Percentiles rank a stretch among this genome's conserved stretches.
Evolutionary conservation across 768 basidiomycete genomes (phyloP).

Genomic region (Clitopilus passeckerianus): DNA sequence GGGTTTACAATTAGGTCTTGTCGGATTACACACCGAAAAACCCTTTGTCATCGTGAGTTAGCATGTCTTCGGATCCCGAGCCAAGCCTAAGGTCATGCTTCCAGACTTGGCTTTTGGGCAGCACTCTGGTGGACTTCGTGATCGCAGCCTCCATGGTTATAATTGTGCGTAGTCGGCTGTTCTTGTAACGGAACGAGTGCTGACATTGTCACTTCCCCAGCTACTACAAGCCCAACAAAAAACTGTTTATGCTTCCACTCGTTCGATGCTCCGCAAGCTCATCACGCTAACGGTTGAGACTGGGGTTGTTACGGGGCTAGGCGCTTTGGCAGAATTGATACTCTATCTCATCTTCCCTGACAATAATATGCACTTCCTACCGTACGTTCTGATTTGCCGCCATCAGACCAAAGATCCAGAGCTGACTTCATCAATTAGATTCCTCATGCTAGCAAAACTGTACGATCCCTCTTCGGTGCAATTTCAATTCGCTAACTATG

Average conservation of each 20-base stretch:
- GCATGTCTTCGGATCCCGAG: neutral
- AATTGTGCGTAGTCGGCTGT: constrained; percentile 5
- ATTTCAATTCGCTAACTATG: neutral
- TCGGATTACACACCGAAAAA: neutral
- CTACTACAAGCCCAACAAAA: constrained; percentile 1
- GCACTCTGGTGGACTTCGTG: constrained; percentile 5
- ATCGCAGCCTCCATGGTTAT: constrained; percentile 9
- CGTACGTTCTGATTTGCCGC: constrained; percentile 1
- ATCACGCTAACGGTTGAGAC: constrained; percentile 6
- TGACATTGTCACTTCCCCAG: neutral
- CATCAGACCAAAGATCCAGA: neutral
- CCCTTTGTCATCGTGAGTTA: constrained; percentile 4
- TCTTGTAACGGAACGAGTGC: neutral
- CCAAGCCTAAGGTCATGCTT: neutral
- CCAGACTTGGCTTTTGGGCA: constrained; percentile 10
- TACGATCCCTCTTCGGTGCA: neutral
- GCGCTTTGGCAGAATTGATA: constrained; percentile 1
- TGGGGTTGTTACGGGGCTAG: constrained; percentile 3
- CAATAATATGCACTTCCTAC: constrained; percentile 8
- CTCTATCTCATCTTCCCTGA: constrained; percentile 5
- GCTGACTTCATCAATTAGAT: neutral
- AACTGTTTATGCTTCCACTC: neutral
- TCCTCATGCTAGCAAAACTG: constrained; percentile 7
- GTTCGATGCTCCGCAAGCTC: constrained; percentile 1
- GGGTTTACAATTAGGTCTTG: constrained; percentile 3